These are phyloP conservation scores for Clarkia xantiana DNA, from an alignment of 345 rosid genomes.

Conservation along the genomic window DNA sequence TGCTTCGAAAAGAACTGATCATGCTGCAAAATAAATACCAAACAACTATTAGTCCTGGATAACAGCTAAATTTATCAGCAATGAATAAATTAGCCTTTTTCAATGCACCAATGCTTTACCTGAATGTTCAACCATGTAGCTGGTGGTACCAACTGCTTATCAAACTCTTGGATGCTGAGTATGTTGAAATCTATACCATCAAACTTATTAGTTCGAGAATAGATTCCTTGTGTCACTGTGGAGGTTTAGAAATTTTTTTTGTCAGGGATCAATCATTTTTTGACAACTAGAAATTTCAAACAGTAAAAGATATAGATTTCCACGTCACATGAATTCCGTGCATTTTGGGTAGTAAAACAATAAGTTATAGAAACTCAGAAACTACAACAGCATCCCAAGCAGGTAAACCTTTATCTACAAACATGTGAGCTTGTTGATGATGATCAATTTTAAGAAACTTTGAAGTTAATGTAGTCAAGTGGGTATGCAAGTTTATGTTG, in stretches of 20 bases:
- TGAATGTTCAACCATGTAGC: constrained; percentile 76
- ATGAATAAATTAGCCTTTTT: not conserved
- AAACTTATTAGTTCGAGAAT: constrained; percentile 36
- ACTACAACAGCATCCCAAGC: too few species aligned
- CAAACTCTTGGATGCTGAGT: constrained; percentile 30
- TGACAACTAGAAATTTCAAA: not conserved
- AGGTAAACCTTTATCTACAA: too few species aligned
- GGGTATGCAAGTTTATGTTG: too few species aligned
- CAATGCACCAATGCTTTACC: constrained; percentile 22
- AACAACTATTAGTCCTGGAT: constrained; percentile 3
- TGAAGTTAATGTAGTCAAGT: too few species aligned
- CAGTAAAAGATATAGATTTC: too few species aligned
- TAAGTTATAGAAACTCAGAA: not conserved
- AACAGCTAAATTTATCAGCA: too few species aligned
- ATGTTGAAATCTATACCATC: constrained; percentile 20
- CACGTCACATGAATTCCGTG: not conserved
- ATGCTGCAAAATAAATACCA: constrained; percentile 38
- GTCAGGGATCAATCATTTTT: constrained; percentile 3
- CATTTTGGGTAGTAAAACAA: not conserved
- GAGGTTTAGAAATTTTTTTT: too few species aligned
- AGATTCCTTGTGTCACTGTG: constrained; percentile 51
- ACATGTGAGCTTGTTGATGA: too few species aligned
- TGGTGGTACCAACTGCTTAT: constrained; percentile 20
- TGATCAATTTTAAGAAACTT: too few species aligned
- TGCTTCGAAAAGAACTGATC: constrained; percentile 52